These are phyloP conservation scores for Ploettnerulaceae sp. DNA, from an alignment of 2,329 filamentous ascomycete genomes.

Conservation along the genomic window DNA sequence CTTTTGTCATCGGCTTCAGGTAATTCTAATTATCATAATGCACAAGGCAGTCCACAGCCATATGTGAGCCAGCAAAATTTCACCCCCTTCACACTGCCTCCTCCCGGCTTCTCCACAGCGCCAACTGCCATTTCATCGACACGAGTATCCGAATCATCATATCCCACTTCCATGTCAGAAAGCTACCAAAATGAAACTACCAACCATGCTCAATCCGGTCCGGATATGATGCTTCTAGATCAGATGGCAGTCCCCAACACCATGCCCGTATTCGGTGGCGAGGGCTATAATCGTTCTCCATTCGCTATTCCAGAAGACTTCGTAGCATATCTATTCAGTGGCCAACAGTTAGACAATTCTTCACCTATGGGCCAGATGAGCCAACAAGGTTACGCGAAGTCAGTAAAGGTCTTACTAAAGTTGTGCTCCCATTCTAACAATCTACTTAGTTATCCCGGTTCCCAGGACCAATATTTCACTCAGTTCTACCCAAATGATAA, in stretches of 20 bases:
- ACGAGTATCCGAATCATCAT: constrained; percentile 28
- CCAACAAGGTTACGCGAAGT: constrained; percentile 47
- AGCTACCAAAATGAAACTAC: constrained; percentile 33
- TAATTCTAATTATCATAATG: constrained; percentile 41
- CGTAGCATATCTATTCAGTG: constrained; percentile 78
- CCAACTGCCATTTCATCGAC: constrained; percentile 33
- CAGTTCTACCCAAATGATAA: constrained; percentile 47
- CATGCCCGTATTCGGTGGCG: constrained; percentile 82
- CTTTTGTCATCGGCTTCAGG: constrained; percentile 49
- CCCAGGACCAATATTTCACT: constrained; percentile 44
- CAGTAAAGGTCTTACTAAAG: constrained; percentile 29
- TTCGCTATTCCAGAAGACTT: constrained; percentile 86
- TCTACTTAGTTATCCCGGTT: constrained; percentile 48
- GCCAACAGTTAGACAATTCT: constrained; percentile 49
- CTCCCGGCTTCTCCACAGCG: constrained; percentile 49
- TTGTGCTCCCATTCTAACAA: constrained; percentile 14
- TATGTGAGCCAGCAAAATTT: constrained; percentile 60
- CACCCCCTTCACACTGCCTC: constrained; percentile 57
- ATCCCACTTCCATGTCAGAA: constrained; percentile 30
- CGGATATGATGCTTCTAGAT: constrained; percentile 56
- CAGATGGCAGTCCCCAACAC: constrained; percentile 61
- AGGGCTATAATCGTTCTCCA: constrained; percentile 79
- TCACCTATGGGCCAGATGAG: constrained; percentile 49
- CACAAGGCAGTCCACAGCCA: constrained; percentile 41
- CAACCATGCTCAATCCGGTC: constrained; percentile 34